Evolutionary conservation across 2,329 filamentous ascomycete genomes (phyloP).

Genomic region (Xylariaceae sp.): DNA sequence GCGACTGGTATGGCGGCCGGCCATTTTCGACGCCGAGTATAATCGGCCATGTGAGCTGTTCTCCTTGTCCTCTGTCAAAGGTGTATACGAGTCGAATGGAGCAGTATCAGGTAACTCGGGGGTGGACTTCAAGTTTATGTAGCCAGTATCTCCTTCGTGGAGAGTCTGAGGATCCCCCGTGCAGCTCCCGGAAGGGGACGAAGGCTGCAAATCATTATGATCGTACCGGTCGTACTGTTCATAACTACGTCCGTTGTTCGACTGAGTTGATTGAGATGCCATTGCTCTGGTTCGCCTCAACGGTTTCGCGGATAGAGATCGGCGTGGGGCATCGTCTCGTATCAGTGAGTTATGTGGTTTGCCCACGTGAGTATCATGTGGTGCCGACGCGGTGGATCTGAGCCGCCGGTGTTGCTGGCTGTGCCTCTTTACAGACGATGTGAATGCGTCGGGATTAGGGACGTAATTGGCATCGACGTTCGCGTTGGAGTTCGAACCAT

Average conservation of each 20-base stretch:
- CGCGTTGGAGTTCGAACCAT: background rate
- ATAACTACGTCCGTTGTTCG: slow-evolving; percentile 55
- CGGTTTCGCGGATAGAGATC: slow-evolving; percentile 5
- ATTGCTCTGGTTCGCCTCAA: slow-evolving; percentile 36
- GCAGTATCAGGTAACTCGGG: slow-evolving; percentile 26
- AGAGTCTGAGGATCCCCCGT: slow-evolving; percentile 35
- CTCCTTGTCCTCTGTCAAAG: slow-evolving; percentile 22
- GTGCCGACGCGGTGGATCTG: background rate
- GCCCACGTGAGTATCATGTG: slow-evolving; percentile 14
- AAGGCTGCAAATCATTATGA: slow-evolving; percentile 26
- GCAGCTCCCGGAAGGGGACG: slow-evolving; percentile 27
- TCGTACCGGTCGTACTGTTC: slow-evolving; percentile 40
- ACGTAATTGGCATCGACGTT: background rate
- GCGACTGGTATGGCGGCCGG: slow-evolving; percentile 23
- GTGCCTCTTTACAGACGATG: slow-evolving; percentile 9
- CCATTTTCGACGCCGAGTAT: slow-evolving; percentile 36
- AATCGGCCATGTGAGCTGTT: slow-evolving; percentile 11
- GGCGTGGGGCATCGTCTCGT: slow-evolving; percentile 20
- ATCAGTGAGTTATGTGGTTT: slow-evolving; percentile 14
- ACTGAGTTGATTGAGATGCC: slow-evolving; percentile 52
- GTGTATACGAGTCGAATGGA: slow-evolving; percentile 21
- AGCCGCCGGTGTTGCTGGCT: background rate
- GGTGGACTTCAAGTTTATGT: slow-evolving; percentile 39
- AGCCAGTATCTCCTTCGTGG: slow-evolving; percentile 47
- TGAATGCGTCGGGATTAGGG: background rate